Evolutionary conservation across 1,284 basidiomycete species (phyloP).

Genomic region (Gomphus sp.): DNA sequence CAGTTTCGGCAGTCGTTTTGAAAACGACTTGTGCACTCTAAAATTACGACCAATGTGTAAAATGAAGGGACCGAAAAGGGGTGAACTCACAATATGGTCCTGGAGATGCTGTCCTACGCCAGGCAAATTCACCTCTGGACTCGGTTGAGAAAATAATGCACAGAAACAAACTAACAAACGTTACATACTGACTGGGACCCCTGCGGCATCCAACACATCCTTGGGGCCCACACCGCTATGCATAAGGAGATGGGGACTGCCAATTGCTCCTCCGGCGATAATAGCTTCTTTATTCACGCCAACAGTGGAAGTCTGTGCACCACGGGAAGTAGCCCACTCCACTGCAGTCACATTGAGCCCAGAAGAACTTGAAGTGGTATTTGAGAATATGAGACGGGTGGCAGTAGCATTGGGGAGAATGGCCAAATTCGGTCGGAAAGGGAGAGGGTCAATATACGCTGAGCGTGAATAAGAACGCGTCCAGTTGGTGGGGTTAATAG

Average conservation of each 20-base stretch:
- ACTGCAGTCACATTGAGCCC: slow-evolving; percentile 37
- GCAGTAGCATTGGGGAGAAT: slow-evolving; percentile 49
- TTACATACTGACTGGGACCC: slow-evolving; percentile 30
- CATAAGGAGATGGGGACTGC: slow-evolving; percentile 59
- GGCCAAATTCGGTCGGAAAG: slow-evolving; percentile 50
- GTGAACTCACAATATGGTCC: slow-evolving; percentile 48
- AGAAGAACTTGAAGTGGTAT: slow-evolving; percentile 31
- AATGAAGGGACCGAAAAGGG: slow-evolving; percentile 9
- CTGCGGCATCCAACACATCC: slow-evolving; percentile 41
- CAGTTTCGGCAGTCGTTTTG: slow-evolving; percentile 37
- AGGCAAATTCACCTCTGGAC: slow-evolving; percentile 39
- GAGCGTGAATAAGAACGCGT: slow-evolving; percentile 60
- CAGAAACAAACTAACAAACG: background rate
- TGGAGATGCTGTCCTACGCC: slow-evolving; percentile 73
- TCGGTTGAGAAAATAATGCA: background rate
- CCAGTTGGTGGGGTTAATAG: slow-evolving; percentile 57
- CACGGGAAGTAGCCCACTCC: slow-evolving; percentile 34
- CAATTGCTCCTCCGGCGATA: slow-evolving; percentile 53
- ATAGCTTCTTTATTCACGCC: slow-evolving; percentile 47
- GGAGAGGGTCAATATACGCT: slow-evolving; percentile 59
- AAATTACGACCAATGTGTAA: slow-evolving; percentile 9
- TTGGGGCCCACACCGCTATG: slow-evolving; percentile 64
- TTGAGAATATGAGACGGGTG: slow-evolving; percentile 52
- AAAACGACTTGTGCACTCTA: slow-evolving; percentile 41
- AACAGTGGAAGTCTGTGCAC: slow-evolving; percentile 29